Percentiles rank a stretch among this genome's conserved stretches.
Evolutionary conservation across 2,329 filamentous ascomycete species (phyloP).

Genomic region (Trichoderma afroharzianum): DNA sequence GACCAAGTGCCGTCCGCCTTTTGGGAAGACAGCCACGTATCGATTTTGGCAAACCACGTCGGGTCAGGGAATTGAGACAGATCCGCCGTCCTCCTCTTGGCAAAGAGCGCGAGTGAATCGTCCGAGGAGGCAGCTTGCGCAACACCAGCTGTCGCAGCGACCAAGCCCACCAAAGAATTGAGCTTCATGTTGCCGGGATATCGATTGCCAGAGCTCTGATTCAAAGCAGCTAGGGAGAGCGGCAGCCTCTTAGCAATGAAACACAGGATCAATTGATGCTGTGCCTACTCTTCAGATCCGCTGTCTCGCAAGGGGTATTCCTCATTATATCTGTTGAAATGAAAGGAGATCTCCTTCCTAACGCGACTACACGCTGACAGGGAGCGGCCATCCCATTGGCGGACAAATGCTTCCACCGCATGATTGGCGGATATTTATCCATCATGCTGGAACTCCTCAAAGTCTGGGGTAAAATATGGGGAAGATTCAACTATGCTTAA

Average conservation of each 20-base stretch:
- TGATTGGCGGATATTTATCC: constrained; percentile 16
- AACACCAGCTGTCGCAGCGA: neutral
- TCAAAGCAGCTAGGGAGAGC: neutral
- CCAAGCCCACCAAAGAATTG: neutral
- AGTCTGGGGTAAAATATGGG: constrained; percentile 7
- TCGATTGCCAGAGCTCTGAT: neutral
- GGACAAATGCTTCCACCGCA: constrained; percentile 1
- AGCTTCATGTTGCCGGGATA: neutral
- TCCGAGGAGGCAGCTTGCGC: constrained; percentile 9
- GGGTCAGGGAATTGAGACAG: constrained; percentile 24
- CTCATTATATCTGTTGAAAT: constrained; percentile 1
- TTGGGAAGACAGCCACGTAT: constrained; percentile 22
- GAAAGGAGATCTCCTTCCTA: constrained; percentile 3
- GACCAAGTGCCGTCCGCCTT: constrained; percentile 24
- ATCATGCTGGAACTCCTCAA: neutral
- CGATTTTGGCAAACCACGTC: constrained; percentile 19
- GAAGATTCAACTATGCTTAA: neutral
- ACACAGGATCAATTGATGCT: neutral
- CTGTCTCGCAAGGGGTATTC: neutral
- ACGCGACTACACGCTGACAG: neutral
- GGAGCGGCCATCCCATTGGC: neutral
- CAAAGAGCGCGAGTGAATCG: constrained; percentile 19
- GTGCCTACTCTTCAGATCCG: neutral
- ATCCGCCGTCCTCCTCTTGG: constrained; percentile 21
- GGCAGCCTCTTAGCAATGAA: too few species aligned